Evolutionary conservation across 495 filamentous ascomycete genomes (phyloP), one percentile per base, ranked within the genome.

Genomic region (Aspergillus coremiiformis): DNA sequence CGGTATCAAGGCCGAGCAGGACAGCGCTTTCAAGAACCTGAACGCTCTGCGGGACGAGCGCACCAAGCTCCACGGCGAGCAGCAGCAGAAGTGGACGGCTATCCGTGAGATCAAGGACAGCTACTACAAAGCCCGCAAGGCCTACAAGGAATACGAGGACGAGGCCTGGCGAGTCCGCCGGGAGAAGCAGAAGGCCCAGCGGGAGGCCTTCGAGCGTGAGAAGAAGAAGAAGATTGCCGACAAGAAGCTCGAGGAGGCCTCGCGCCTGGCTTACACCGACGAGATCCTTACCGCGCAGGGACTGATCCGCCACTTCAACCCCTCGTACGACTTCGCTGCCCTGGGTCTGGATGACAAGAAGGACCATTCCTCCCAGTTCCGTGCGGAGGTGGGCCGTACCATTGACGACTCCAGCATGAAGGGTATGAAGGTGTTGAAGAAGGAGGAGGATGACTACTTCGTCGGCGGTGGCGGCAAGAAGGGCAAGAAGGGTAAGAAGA

Each of bases 401-500:
- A 85, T 96, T 11, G 89, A 93, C 50, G 84, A 81, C 57, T 76
- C 83, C 12, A 81, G 74, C 47, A 75, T 91, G 50, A 90, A 90
- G 77, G 93, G 93, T 37, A 84, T 79, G 47, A 79, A 76, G 58
- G 70, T 96, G 14, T 67, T 84, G 27, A 84, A 82, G 70, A 96
- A 96, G 79, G 78, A 89, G 54, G 85, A 95, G 45, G 92, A 95
- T 11, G 84, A 87, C 54, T 96, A 94, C 77, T 85, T 96, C 39
- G 77, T 84, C 29, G 87, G 89, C 14, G 80, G 75, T 39, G 81
- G 79, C 24, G 82, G 83, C n/a, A 95, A 95, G 82, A 88, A 85
- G 74, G 91, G 91, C 62, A 91, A 91, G 68, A 95, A 94, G 80
- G 89, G 87, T 59, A 84, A 84, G 66, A 90, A 87, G 72, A 84